phyloP scores from a whole-genome alignment of 768 basidiomycete genomes.

The Hygrocybe coccinea region DNA sequence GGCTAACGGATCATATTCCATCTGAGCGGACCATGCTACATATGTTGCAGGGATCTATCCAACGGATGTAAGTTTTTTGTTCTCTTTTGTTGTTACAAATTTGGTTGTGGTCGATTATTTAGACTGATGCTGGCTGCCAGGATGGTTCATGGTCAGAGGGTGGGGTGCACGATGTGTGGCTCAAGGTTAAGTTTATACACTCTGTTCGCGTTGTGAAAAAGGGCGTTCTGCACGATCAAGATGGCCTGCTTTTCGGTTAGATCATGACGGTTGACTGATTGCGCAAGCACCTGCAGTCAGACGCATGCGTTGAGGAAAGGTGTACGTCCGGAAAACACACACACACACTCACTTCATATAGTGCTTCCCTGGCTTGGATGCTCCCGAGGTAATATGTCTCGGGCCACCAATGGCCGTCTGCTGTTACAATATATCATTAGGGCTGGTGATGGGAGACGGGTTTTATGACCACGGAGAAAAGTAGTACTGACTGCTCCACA shows the following conservation, averaged over 20 bases:
- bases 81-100: too few species aligned
- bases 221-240: constrained; percentile 45
- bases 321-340: background rate
- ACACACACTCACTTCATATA: constrained; percentile 47
- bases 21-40: too few species aligned
- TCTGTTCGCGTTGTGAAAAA: constrained; percentile 65
- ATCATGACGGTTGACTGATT: constrained; percentile 44
- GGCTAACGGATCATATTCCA: too few species aligned
- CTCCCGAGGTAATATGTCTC: constrained; percentile 69
- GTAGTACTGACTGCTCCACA: constrained; percentile 67
- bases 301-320: background rate
- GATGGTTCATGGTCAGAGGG: too few species aligned
- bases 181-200: constrained; percentile 54
- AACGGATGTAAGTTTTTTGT: too few species aligned
- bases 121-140: too few species aligned
- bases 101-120: too few species aligned
- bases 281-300: constrained; percentile 49
- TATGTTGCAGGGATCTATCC: too few species aligned
- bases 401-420: constrained; percentile 72
- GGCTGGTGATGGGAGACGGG: background rate
- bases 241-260: constrained; percentile 54
- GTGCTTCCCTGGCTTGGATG: constrained; percentile 55
- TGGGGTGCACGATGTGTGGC: too few species aligned
- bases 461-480: background rate
- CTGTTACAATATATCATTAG: constrained; percentile 20